phyloP scores from a whole-genome alignment of 495 filamentous ascomycete species.

The Talaromyces nanjingensis region DNA sequence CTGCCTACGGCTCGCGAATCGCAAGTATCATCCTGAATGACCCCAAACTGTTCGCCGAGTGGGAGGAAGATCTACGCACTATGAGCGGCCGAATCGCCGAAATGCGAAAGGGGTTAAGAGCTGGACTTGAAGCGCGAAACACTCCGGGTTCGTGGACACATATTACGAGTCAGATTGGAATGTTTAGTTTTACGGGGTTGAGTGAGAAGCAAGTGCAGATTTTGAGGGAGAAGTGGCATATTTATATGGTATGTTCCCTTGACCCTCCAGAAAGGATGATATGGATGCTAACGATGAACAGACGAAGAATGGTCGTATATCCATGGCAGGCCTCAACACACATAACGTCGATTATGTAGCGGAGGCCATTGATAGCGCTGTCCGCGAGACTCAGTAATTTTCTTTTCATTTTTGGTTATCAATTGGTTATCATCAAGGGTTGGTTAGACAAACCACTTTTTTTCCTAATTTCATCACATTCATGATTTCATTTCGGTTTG shows the following conservation, averaged over 20 bases:
- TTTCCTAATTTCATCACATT: neutral
- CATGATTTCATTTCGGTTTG: no score
- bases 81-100: constrained; percentile 92
- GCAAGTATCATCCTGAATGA: constrained; percentile 81
- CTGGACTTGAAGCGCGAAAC: constrained; percentile 65
- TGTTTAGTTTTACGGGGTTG: constrained; percentile 97
- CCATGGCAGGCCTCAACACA: constrained; percentile 91
- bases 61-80: constrained; percentile 84
- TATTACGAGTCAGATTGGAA: constrained; percentile 97
- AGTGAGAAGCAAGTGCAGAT: constrained; percentile 77
- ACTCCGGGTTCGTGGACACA: constrained; percentile 94
- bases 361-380: constrained; percentile 77
- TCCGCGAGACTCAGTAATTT: constrained; percentile 50
- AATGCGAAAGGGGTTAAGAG: constrained; percentile 72
- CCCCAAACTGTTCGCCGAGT: constrained; percentile 73
- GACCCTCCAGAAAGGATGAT: neutral
- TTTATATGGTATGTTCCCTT: constrained; percentile 66
- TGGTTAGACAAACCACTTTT: neutral
- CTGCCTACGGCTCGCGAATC: constrained; percentile 87
- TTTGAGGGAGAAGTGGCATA: constrained; percentile 71
- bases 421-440: neutral
- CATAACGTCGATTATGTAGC: constrained; percentile 90
- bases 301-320: constrained; percentile 96
- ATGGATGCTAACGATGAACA: constrained; percentile 13
- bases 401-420: neutral